Conservation (phyloP, 2,329 filamentous ascomycete species). For the Monosporascus sp. region DNA sequence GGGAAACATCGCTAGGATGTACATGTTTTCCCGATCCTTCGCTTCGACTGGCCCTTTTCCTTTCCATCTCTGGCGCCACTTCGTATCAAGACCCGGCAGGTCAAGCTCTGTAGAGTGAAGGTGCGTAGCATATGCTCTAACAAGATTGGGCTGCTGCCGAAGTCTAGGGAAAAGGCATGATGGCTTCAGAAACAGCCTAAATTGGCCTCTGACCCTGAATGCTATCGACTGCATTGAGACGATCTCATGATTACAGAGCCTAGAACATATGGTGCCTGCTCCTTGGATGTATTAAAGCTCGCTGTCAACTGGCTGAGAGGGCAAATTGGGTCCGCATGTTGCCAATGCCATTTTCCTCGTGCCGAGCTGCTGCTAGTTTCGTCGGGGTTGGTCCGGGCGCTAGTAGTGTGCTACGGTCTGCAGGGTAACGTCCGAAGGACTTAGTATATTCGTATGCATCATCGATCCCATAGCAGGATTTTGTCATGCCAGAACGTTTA, state of each 20-base stretch:
- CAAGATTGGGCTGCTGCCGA: slow-evolving; percentile 4
- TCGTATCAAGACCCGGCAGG: slow-evolving; percentile 41
- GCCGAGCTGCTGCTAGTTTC: too few species aligned
- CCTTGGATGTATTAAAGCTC: too few species aligned
- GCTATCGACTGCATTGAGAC: background rate
- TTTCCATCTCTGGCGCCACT: slow-evolving; percentile 48
- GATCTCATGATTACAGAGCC: background rate
- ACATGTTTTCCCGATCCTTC: slow-evolving; percentile 37
- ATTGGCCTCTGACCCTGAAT: slow-evolving; percentile 6
- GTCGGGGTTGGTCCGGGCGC: too few species aligned
- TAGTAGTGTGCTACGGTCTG: too few species aligned
- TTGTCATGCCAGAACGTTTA: too few species aligned
- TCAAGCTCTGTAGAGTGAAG: slow-evolving; percentile 29
- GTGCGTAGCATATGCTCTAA: slow-evolving; percentile 13
- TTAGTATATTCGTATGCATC: too few species aligned
- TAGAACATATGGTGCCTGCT: background rate
- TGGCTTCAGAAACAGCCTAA: slow-evolving; percentile 14
- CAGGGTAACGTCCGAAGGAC: too few species aligned
- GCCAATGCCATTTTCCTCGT: too few species aligned
- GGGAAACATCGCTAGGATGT: slow-evolving; percentile 87
- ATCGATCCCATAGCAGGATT: too few species aligned
- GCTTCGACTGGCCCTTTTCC: slow-evolving; percentile 10
- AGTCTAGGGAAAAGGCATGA: slow-evolving; percentile 3
- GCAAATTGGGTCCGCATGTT: too few species aligned
- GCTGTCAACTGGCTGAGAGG: too few species aligned